These are phyloP conservation scores for Dissophora ornata DNA, from an alignment of 192 early-diverging fungal species.

Conservation along the genomic window DNA sequence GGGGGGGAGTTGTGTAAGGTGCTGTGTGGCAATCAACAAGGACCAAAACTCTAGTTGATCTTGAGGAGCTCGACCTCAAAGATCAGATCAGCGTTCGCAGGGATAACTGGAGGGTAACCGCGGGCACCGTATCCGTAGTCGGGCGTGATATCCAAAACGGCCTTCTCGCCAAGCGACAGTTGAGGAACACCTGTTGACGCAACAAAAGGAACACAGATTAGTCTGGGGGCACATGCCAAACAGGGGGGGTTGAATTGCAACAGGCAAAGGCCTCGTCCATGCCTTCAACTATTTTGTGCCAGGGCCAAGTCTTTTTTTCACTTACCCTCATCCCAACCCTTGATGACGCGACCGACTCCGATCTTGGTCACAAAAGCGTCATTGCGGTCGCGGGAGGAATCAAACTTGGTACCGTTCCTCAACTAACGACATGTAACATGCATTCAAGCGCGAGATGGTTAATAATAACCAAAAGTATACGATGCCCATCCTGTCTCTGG, in stretches of 20 bases:
- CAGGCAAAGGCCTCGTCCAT: too few relatives aligned
- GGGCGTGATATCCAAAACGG: slow-evolving; percentile 80
- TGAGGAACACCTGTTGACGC: slow-evolving; percentile 92
- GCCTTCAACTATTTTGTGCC: too few relatives aligned
- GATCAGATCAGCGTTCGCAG: slow-evolving; percentile 74
- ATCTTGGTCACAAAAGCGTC: slow-evolving; percentile 87
- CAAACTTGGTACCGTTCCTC: slow-evolving; percentile 83
- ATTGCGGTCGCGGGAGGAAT: slow-evolving; percentile 85
- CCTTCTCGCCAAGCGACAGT: slow-evolving; percentile 89
- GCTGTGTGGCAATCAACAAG: too few relatives aligned
- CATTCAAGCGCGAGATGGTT: too few relatives aligned
- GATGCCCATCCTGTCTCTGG: too few relatives aligned
- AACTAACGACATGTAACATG: too few relatives aligned
- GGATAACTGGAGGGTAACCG: slow-evolving; percentile 76
- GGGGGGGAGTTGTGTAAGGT: too few relatives aligned
- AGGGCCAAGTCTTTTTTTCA: too few relatives aligned
- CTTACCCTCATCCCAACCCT: slow-evolving; percentile 67
- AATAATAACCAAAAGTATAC: too few relatives aligned
- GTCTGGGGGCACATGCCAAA: too few relatives aligned
- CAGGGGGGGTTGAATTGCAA: too few relatives aligned
- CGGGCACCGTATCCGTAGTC: slow-evolving; percentile 85
- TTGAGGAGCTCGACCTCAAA: slow-evolving; percentile 86
- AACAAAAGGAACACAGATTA: too few relatives aligned
- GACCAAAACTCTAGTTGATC: slow-evolving; percentile 55
- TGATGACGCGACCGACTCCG: slow-evolving; percentile 93